Conservation (phyloP, 176 grass and related monocot species). For the Phoenix roebelenii region DNA sequence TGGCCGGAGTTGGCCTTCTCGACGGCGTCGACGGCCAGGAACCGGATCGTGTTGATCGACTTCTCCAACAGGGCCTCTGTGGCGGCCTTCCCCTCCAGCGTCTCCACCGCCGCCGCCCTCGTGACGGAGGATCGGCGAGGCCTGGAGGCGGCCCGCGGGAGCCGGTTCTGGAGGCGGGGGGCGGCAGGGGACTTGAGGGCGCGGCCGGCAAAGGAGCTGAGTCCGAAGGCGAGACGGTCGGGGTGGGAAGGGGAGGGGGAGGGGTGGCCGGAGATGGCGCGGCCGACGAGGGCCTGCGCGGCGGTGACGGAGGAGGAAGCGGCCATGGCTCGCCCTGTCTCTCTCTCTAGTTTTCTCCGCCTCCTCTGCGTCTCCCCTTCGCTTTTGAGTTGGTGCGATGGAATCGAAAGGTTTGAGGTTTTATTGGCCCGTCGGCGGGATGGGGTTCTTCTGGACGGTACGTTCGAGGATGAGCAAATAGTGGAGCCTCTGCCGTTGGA, state of each 20-base stretch:
- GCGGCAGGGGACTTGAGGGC: constrained; percentile 24
- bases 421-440: constrained; percentile 2
- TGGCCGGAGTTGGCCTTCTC: constrained; percentile 93
- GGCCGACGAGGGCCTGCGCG: constrained; percentile 36
- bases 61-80: constrained; percentile 52
- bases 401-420: constrained; percentile 7
- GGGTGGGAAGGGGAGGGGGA: constrained; percentile 4
- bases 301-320: constrained; percentile 8
- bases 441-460: constrained; percentile 3
- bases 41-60: constrained; percentile 98
- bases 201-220: constrained; percentile 32
- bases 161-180: constrained; percentile 17
- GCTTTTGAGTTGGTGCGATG: too few relatives aligned
- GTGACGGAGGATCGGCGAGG: not conserved
- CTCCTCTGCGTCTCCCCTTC: too few relatives aligned
- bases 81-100: constrained; percentile 32
- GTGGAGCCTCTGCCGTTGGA: constrained; percentile 22
- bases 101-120: constrained; percentile 50
- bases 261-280: constrained; percentile 34
- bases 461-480: constrained; percentile 44
- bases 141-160: constrained; percentile 1
- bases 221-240: constrained; percentile 29
- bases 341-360: too few relatives aligned
- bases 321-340: too few relatives aligned
- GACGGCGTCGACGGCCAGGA: constrained; percentile 86